These are phyloP conservation scores for Metschnikowia proteae DNA, from an alignment of 805 yeast genomes.

Conservation along the genomic window DNA sequence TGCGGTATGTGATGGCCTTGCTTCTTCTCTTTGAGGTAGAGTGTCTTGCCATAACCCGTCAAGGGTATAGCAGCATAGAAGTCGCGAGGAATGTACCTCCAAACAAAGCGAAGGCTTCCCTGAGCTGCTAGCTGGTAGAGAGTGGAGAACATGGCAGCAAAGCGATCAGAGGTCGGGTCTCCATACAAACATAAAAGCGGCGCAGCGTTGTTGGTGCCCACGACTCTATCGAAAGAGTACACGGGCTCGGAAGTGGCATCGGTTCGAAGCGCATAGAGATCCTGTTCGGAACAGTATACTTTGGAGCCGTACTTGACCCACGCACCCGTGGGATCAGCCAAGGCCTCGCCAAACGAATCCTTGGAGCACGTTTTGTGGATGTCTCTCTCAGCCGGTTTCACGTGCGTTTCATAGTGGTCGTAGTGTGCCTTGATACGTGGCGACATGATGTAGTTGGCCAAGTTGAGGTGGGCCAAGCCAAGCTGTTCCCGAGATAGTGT, in stretches of 20 bases:
- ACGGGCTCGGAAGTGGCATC: constrained; percentile 15
- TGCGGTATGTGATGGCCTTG: not conserved
- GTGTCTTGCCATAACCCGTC: constrained; percentile 59
- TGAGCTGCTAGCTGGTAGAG: constrained; percentile 54
- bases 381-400: constrained; percentile 23
- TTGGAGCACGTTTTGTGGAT: constrained; percentile 21
- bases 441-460: constrained; percentile 47
- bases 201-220: constrained; percentile 46
- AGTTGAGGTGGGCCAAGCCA: constrained; percentile 37
- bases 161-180: constrained; percentile 46
- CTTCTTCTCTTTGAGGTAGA: constrained; percentile 8
- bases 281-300: constrained; percentile 63
- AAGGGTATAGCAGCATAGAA: constrained; percentile 21
- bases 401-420: constrained; percentile 41
- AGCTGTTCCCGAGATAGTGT: constrained; percentile 6
- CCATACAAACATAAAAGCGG: constrained; percentile 70
- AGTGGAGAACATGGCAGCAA: constrained; percentile 54
- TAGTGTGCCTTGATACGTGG: constrained; percentile 68
- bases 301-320: constrained; percentile 54
- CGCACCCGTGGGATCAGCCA: constrained; percentile 24
- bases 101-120: constrained; percentile 67
- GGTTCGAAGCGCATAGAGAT: constrained; percentile 74
- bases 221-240: constrained; percentile 56
- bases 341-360: constrained; percentile 34
- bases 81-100: constrained; percentile 66